Percentiles rank a stretch among this genome's conserved stretches.
These are phyloP conservation scores for Xylariaceae sp. DNA, from an alignment of 2,329 filamentous ascomycete genomes.

Conservation along the genomic window DNA sequence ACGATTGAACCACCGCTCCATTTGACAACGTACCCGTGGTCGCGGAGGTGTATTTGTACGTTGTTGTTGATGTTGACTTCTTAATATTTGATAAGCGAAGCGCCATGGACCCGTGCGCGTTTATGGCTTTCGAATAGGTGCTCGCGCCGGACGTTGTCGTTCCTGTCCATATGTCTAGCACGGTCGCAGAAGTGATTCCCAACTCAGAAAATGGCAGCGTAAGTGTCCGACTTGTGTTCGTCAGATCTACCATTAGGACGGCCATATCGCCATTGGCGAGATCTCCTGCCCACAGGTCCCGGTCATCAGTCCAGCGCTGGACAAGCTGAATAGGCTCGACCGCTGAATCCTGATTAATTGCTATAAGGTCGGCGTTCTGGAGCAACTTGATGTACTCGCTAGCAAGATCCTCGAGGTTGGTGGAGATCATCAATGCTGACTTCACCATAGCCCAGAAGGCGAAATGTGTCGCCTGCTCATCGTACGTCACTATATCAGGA, in stretches of 20 bases:
- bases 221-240: constrained; percentile 8
- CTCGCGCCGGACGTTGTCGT: background rate
- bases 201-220: constrained; percentile 7
- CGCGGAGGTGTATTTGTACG: constrained; percentile 6
- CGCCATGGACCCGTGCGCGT: constrained; percentile 9
- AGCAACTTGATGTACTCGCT: constrained; percentile 8
- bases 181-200: constrained; percentile 10
- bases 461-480: constrained; percentile 14
- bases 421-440: constrained; percentile 14
- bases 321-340: constrained; percentile 12
- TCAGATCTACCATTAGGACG: constrained; percentile 12
- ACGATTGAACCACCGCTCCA: constrained; percentile 10
- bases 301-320: constrained; percentile 11
- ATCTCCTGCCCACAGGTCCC: constrained; percentile 9
- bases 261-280: constrained; percentile 12
- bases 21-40: constrained; percentile 7
- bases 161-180: constrained; percentile 10
- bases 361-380: constrained; percentile 10
- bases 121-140: constrained; percentile 9
- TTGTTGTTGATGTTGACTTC: background rate
- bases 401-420: constrained; percentile 7
- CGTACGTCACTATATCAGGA: constrained; percentile 10
- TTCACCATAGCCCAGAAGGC: constrained; percentile 13
- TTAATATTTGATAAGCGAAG: constrained; percentile 12
- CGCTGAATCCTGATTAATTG: constrained; percentile 12